Base-by-base conservation (phyloP, 75 land plant genomes). In the Gnetum montanum region DNA sequence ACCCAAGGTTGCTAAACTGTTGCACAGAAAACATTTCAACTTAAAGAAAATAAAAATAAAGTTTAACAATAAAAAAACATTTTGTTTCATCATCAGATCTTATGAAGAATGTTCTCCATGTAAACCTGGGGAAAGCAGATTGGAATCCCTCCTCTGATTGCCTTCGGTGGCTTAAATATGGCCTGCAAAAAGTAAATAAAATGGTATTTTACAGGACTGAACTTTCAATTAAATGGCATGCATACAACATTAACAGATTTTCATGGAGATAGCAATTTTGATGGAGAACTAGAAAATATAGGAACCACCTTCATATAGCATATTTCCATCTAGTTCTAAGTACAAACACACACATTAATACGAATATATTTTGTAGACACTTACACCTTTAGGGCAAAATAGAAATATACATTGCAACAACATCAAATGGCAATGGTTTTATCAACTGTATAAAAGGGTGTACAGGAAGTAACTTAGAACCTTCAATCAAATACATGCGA, bases 51-150 rank as follows among this genome's bases (percentile, higher is more conserved):
- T 31, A n/a, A n/a, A n/a, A n/a, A n/a, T n/a, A n/a, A n/a, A n/a
- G n/a, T n/a, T n/a, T n/a, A n/a, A n/a, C n/a, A n/a, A n/a, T n/a
- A n/a, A n/a, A n/a, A n/a, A n/a, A n/a, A n/a, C n/a, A n/a, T n/a
- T n/a, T n/a, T n/a, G n/a, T n/a, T n/a, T n/a, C n/a, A n/a, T n/a
- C n/a, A n/a, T n/a, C n/a, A n/a, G n/a, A n/a, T n/a, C n/a, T n/a
- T n/a, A n/a, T n/a, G n/a, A 54, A 41, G 33, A 36, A 45, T 33
- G 0, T 28, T 38, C 13, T 49, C 7, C 60, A 44, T 16, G 41
- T 76, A 54, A 35, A 83, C 88, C 61, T 83, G 88, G 30, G 91
- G 87, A 65, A 86, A 86, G 71, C 91, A 86, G 13, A 86, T 79
- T 31, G 83, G 88, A 37, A 86, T 86, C 4, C 91, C 91, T 28